Evolutionary conservation across 768 basidiomycete genomes (phyloP), one percentile per base, ranked within the genome.

Genomic region (Tylopilus sp.): DNA sequence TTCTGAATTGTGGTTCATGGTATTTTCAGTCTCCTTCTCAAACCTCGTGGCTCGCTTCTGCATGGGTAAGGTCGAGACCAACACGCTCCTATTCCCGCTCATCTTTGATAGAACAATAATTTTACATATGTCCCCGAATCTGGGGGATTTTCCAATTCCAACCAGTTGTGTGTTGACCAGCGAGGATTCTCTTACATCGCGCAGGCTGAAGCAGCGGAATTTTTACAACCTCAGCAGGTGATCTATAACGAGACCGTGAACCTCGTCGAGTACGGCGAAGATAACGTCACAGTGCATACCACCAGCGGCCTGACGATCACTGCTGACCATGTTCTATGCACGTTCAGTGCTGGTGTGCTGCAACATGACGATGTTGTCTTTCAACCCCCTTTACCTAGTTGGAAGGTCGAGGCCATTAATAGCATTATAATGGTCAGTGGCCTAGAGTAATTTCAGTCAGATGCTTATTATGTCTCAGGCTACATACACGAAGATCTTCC

Each of bases 291-390:
- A 1, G 77, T 88, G 29, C 71, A 72, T 16, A 70, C 84, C 26
- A 56, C 66, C 2, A 68, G 76, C 51, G 82, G 81, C 1, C 55
- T 67, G 29, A 68, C 37, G 2, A 60, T 86, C 22, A 70, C 65
- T 14, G 83, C 77, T 14, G 78, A 85, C 47, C 82, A 84, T 62
- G 83, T 79, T 4, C 62, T 88, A 26, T 81, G 79, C 56, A 87
- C 86, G 0, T 87, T 87, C 68, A 86, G 85, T 55, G 63, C 85
- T 2, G 86, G 86, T 0, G 86, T 88, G 8, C 70, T 88, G 49
- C 86, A 88, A 68, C 73, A 84, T 51, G 70, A 76, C 28, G 84
- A 86, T 53, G 79, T 87, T 6, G 52, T 47, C 4, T 87, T 85
- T 57, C 61, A 76, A 37, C 86, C 86, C 3, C 22, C 68, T 10